Evolutionary conservation across 176 grass and related monocot species (phyloP), one percentile per base, ranked within the genome.

Genomic region (Musa schizocarpa): DNA sequence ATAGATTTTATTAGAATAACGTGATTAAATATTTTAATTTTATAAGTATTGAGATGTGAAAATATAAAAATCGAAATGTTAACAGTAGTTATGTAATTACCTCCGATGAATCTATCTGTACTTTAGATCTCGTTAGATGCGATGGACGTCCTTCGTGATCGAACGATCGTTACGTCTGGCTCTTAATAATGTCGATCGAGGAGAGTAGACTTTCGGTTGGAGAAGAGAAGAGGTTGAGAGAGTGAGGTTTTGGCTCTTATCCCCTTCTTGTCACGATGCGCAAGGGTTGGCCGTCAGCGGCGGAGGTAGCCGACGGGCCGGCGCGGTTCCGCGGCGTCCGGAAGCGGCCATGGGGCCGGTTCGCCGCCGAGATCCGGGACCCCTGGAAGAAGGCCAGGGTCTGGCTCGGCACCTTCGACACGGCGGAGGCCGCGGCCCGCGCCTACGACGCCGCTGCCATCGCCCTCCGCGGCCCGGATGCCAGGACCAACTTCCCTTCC

Each of bases 391-490:
- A 65, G 22, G 2, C 22, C 63, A 65, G 63, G 63, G 54, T 75
- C 25, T 75, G 73, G 73, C 73, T 75, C 54, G 54, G 73, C n/a
- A 59, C 73, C 54, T 75, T 75, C 73, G 54, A 75, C 54, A 56
- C 73, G 6, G 73, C 73, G 13, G 73, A 75, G 73, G 73, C 54
- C 10, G 73, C 73, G 1, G 73, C 73, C 54, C 73, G 55, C 22
- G 73, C 73, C 54, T 75, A 75, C 73, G 73, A 75, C 73, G 26
- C 63, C 63, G 63, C 63, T 8, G 23, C 63, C 11, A 65, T 65
- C 23, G n/a, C 63, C 63, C 63, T 65, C 63, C 63, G n/a, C 23
- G 63, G 63, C n/a, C 10, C 63, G 2, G 63, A 65, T 13, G 63
- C 63, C 63, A 26, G 12, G 63, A 65, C 24, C 9, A 65, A 65